These are phyloP conservation scores for Aspergillus bombycis DNA, from an alignment of 2,329 filamentous ascomycete species.

Conservation along the genomic window DNA sequence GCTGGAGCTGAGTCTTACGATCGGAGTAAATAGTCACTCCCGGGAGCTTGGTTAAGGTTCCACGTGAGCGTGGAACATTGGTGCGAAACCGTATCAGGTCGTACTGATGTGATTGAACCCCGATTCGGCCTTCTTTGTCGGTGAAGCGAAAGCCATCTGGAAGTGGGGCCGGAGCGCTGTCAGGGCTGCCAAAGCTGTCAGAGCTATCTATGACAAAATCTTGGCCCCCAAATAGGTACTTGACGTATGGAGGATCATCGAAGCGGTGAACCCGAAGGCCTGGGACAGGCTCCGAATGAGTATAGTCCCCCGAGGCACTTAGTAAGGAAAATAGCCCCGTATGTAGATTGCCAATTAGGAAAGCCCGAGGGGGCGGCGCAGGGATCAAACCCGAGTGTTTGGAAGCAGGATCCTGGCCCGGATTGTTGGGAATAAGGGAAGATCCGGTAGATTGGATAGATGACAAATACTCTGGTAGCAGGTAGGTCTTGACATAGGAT, in stretches of 20 bases:
- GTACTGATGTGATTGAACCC: conserved; percentile 35
- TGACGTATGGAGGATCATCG: conserved; percentile 37
- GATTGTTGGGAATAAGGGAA: not conserved
- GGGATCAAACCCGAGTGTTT: conserved; percentile 25
- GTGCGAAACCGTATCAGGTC: conserved; percentile 44
- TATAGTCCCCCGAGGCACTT: conserved; percentile 22
- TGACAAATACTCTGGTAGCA: conserved; percentile 18
- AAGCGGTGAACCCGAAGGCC: conserved; percentile 32
- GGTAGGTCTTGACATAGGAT: conserved; percentile 26
- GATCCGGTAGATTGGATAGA: conserved; percentile 2
- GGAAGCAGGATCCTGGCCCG: conserved; percentile 3
- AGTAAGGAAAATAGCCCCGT: conserved; percentile 37
- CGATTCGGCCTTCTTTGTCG: conserved; percentile 27
- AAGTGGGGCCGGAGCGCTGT: conserved; percentile 24
- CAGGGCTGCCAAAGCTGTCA: not conserved
- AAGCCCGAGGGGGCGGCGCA: conserved; percentile 29
- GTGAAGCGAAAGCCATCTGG: conserved; percentile 34
- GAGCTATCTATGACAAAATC: not conserved
- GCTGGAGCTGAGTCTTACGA: not conserved
- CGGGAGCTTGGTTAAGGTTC: conserved; percentile 35
- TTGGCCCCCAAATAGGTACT: conserved; percentile 38
- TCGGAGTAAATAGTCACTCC: conserved; percentile 40
- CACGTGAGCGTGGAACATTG: conserved; percentile 40
- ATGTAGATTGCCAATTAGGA: conserved; percentile 44
- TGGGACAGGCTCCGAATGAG: conserved; percentile 13